These are phyloP conservation scores for Candida montana DNA, from an alignment of 805 yeast genomes.

Conservation along the genomic window DNA sequence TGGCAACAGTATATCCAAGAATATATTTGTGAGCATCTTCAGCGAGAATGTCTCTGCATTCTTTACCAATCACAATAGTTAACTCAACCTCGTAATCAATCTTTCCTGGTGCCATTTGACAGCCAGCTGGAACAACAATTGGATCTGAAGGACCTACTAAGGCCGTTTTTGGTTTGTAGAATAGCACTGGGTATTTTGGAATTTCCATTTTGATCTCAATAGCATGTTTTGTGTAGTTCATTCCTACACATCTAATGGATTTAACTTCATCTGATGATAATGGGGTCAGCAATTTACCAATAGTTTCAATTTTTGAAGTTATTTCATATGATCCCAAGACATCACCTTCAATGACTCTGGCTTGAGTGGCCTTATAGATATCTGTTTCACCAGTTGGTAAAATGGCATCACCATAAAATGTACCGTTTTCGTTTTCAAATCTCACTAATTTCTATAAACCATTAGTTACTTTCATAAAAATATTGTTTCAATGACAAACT, in stretches of 20 bases:
- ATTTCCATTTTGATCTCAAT: conserved; percentile 35
- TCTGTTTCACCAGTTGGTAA: conserved; percentile 33
- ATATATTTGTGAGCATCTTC: conserved; percentile 42
- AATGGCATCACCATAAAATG: conserved; percentile 1
- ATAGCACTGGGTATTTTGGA: conserved; percentile 45
- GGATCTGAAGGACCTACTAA: conserved; percentile 38
- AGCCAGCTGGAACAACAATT: conserved; percentile 37
- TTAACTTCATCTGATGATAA: conserved; percentile 31
- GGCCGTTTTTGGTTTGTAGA: conserved; percentile 45
- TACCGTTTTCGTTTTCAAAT: background rate
- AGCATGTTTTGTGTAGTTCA: conserved; percentile 43
- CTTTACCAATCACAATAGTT: conserved; percentile 47
- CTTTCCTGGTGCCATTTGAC: conserved; percentile 28
- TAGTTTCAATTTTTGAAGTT: conserved; percentile 31
- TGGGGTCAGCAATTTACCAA: conserved; percentile 37
- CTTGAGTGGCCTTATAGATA: conserved; percentile 28
- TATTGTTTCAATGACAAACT: too few species aligned
- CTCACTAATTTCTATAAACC: background rate
- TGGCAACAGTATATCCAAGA: conserved; percentile 48
- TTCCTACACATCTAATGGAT: conserved; percentile 44
- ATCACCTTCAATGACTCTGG: conserved; percentile 39
- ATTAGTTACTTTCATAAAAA: background rate
- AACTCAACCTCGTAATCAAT: conserved; percentile 53
- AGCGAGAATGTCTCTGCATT: conserved; percentile 37
- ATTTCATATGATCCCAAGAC: conserved; percentile 32